A percentile compares a stretch with the other conserved stretches of the same genome.
Evolutionary conservation across 2,329 filamentous ascomycete species (phyloP).

Genomic region (Fusarium humuli): DNA sequence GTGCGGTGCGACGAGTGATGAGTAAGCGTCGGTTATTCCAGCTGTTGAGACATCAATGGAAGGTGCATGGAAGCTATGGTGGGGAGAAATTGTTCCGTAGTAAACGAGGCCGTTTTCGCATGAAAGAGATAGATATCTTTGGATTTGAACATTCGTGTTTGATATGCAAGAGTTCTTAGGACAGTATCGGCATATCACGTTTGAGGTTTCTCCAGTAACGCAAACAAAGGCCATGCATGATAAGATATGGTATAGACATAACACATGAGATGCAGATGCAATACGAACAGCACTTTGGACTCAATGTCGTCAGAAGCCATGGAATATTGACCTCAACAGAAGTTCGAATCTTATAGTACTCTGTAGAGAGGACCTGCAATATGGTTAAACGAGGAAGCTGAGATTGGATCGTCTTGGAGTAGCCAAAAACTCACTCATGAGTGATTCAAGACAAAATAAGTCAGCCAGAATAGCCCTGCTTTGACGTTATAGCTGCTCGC

Average conservation of each 20-base stretch:
- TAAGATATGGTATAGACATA: neutral
- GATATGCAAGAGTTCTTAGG: neutral
- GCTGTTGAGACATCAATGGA: neutral
- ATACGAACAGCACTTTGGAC: neutral
- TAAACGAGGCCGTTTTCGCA: neutral
- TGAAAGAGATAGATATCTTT: neutral
- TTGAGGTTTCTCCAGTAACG: neutral
- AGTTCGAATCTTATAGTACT: neutral
- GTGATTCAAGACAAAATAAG: neutral
- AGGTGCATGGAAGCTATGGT: neutral
- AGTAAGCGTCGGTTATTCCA: constrained; percentile 17
- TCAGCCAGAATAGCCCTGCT: neutral
- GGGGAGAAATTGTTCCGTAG: neutral
- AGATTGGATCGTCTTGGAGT: neutral
- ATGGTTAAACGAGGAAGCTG: neutral
- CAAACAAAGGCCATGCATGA: neutral
- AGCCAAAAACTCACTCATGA: neutral
- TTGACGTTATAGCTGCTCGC: neutral
- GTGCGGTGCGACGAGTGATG: constrained; percentile 1
- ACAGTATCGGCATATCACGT: neutral
- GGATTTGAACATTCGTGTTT: neutral
- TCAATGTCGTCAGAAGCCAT: neutral
- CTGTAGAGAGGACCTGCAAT: neutral
- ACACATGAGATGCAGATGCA: neutral
- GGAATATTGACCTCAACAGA: neutral